Evolutionary conservation across 2,329 filamentous ascomycete species (phyloP), one percentile per base, ranked within the genome.

Genomic region (Fusarium euwallaceae): DNA sequence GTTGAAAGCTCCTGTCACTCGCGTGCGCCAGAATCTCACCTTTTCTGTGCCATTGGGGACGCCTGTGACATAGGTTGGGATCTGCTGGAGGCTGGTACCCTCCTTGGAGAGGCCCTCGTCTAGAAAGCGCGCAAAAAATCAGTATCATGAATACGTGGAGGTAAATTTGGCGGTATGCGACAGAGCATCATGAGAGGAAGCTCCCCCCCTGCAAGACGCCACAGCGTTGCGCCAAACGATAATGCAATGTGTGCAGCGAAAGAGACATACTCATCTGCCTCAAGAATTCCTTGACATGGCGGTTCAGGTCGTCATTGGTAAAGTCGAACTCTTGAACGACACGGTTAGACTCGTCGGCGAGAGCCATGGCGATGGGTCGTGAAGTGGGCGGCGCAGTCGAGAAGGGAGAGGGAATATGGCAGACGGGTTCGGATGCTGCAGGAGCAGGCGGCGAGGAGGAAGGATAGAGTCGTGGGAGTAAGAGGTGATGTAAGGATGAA

Each of bases 11-110:
- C 27, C 10, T 41, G 32, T 39, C 34, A 32, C 34, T 58, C 29
- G 55, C 66, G 36, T 41, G 68, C 39, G 27, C 14, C 41, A 27
- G 24, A 78, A 37, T 29, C 70, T 78, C 86, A 96, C 95, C 92
- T 98, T 97, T 86, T 99, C 97, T 4, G 95, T 98, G 78, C 97
- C 97, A 89, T 98, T 97, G 81, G 97, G 97, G 32, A 98, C 95
- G 39, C 91, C 93, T 1, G 97, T 98, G 76, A 99, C 96, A 84
- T 98, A 99, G 48, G 95, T 98, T 9, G 97, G 97, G 80, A 99
- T 98, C 86, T 98, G 97, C 85, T 94, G 96, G 86, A 99, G 85
- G 77, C 93, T 95, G 36, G 94, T 92, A 72, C 92, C 92, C 78
- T 95, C 91, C 79, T 92, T 91, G 70, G 90, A 86, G 76, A 98